These are phyloP conservation scores for Fusarium beomiforme DNA, from an alignment of 2,329 filamentous ascomycete genomes.

Conservation along the genomic window DNA sequence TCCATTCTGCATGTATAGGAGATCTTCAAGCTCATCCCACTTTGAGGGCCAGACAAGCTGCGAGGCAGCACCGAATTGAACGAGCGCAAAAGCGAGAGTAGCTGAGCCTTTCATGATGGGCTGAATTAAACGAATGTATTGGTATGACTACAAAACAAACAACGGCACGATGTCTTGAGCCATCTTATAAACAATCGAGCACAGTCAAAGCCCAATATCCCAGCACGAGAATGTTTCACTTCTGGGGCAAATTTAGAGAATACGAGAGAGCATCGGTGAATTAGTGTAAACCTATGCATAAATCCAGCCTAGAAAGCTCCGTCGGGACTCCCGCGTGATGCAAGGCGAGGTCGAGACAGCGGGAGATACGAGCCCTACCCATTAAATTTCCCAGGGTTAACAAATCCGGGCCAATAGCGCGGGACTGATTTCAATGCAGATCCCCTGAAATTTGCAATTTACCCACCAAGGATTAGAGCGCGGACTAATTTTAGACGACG, in stretches of 20 bases:
- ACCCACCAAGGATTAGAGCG: background rate
- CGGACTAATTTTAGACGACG: constrained; percentile 14
- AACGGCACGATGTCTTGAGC: background rate
- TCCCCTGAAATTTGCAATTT: constrained; percentile 1
- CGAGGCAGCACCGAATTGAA: background rate
- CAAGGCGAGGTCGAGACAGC: background rate
- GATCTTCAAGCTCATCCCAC: constrained; percentile 31
- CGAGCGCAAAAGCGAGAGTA: background rate
- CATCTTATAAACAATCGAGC: background rate
- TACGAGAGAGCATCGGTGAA: background rate
- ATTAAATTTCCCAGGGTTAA: background rate
- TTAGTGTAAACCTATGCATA: background rate
- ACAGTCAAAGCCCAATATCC: background rate
- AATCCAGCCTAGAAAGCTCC: background rate
- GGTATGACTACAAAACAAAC: background rate
- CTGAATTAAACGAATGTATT: background rate
- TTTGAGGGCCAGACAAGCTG: constrained; percentile 33
- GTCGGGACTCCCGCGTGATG: background rate
- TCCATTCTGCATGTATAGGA: constrained; percentile 12
- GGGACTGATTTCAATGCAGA: background rate
- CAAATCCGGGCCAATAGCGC: background rate
- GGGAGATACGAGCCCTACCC: background rate
- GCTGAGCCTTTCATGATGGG: constrained; percentile 12
- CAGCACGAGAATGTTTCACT: background rate
- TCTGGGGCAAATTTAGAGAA: background rate